Evolutionary conservation across 495 filamentous ascomycete genomes (phyloP), one percentile per base, ranked within the genome.

Genomic region (Talaromyces stipitatus): DNA sequence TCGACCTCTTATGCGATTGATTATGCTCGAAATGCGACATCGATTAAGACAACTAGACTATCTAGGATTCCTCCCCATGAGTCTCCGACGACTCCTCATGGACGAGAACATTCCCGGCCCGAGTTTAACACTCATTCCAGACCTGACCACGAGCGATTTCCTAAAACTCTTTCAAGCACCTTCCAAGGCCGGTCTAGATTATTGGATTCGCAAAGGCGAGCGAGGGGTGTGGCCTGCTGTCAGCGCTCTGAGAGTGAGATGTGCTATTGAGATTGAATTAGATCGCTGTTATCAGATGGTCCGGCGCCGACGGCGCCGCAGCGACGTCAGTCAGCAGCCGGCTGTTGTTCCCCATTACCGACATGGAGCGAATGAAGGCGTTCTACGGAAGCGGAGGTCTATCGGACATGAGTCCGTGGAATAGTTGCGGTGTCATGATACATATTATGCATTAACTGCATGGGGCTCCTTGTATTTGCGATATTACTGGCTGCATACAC

Each of bases 161-260:
- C 65, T 84, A 3, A 82, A 84, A 28, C 72, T 97, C 41, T 78
- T 96, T 29, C 88, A 94, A 61, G 88, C 84, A 26, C 92, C 92
- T 3, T 92, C 85, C 16, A 77, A 81, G 50, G 81, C 85, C 55
- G 82, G 83, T 22, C 71, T 97, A 10, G 84, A 90, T 24, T 86
- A 92, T 59, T 97, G 92, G 92, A 90, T 92, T 57, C 66, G 85
- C 18, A 78, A 87, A 41, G 92, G 92, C 7, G 92, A 97, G 72
- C 70, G 87, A 36, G 90, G 88, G 54, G 90, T 95, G 0, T 97
- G 92, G 92, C 92, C 92, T 3, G 89, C 90, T n/a, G 81, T 95
- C 45, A 83, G 83, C 26, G 89, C 91, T 12, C 72, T 97, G 54
- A 87, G 84, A 62, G 83, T 95, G 6, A 75, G 92, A n/a, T 91